A percentile compares a stretch with the other conserved stretches of the same genome.
phyloP scores from a whole-genome alignment of 768 basidiomycete genomes.

The Boletus huronensis region DNA sequence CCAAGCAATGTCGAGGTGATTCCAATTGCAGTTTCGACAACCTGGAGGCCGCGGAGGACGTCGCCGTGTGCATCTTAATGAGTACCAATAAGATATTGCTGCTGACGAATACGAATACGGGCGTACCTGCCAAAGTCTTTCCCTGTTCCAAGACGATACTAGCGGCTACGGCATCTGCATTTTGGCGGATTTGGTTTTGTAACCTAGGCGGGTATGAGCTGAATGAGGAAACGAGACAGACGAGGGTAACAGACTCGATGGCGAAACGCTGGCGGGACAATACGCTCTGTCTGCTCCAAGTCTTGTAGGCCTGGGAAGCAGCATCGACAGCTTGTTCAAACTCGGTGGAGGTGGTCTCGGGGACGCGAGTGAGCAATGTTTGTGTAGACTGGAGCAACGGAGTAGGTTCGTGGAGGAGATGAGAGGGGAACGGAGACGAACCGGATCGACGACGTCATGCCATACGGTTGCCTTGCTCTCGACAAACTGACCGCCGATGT shows the following conservation, averaged over 20 bases:
- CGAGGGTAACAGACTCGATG: constrained; percentile 64
- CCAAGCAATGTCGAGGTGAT: constrained; percentile 85
- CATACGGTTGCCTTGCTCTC: constrained; percentile 76
- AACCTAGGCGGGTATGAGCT: constrained; percentile 48
- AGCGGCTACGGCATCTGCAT: constrained; percentile 80
- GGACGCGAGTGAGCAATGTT: constrained; percentile 82
- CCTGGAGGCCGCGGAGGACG: constrained; percentile 87
- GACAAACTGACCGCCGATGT: constrained; percentile 85
- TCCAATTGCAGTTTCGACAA: constrained; percentile 75
- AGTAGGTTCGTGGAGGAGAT: not conserved
- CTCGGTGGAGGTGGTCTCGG: constrained; percentile 79
- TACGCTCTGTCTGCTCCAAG: constrained; percentile 85
- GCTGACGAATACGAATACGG: not conserved
- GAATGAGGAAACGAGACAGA: not conserved
- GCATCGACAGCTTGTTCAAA: constrained; percentile 82
- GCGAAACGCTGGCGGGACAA: constrained; percentile 85
- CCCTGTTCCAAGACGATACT: constrained; percentile 96
- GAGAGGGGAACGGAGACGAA: constrained; percentile 37
- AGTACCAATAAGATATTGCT: not conserved
- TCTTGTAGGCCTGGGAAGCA: constrained; percentile 80
- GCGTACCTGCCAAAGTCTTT: constrained; percentile 79
- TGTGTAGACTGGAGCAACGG: constrained; percentile 69
- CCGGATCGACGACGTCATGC: constrained; percentile 89
- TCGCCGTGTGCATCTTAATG: constrained; percentile 88
- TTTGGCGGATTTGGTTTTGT: constrained; percentile 80